Conservation (phyloP, 2,329 filamentous ascomycete species). For the Cercospora sp. region DNA sequence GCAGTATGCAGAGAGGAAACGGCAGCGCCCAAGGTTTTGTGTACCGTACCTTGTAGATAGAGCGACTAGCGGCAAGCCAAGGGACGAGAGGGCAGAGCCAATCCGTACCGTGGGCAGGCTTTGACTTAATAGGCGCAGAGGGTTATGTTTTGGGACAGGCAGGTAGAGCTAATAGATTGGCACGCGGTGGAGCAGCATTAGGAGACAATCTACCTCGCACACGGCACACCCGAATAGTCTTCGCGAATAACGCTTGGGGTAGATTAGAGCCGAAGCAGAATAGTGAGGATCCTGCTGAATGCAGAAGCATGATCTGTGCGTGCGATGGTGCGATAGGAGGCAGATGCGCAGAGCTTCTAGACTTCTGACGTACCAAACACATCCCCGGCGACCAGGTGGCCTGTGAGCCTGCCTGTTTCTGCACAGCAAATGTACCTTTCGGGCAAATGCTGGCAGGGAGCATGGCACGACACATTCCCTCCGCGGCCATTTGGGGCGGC, state of each 20-base stretch:
- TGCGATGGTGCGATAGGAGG: slow-evolving; percentile 12
- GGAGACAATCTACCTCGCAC: slow-evolving; percentile 14
- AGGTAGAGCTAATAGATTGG: slow-evolving; percentile 20
- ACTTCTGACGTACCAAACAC: slow-evolving; percentile 10
- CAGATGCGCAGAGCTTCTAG: slow-evolving; percentile 9
- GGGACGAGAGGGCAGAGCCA: background rate
- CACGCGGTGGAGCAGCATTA: slow-evolving; percentile 18
- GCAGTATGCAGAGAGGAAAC: background rate
- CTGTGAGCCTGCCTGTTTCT: slow-evolving; percentile 10
- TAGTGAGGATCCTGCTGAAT: slow-evolving; percentile 12
- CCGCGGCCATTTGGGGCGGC: too few relatives aligned
- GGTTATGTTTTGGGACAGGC: slow-evolving; percentile 18
- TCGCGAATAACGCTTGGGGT: slow-evolving; percentile 10
- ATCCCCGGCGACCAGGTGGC: slow-evolving; percentile 10
- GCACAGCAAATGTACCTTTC: slow-evolving; percentile 2
- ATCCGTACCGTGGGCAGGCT: slow-evolving; percentile 11
- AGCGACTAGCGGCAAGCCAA: slow-evolving; percentile 5
- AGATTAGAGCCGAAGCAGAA: slow-evolving; percentile 11
- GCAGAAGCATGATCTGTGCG: slow-evolving; percentile 11
- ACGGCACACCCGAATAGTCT: slow-evolving; percentile 10
- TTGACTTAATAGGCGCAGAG: slow-evolving; percentile 19
- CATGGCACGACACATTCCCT: background rate
- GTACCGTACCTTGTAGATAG: background rate
- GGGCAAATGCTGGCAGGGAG: slow-evolving; percentile 4
- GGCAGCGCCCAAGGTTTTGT: slow-evolving; percentile 4